Base-by-base conservation (phyloP, 1,284 basidiomycete genomes). In the Cutaneotrichosporon dermatis region DNA sequence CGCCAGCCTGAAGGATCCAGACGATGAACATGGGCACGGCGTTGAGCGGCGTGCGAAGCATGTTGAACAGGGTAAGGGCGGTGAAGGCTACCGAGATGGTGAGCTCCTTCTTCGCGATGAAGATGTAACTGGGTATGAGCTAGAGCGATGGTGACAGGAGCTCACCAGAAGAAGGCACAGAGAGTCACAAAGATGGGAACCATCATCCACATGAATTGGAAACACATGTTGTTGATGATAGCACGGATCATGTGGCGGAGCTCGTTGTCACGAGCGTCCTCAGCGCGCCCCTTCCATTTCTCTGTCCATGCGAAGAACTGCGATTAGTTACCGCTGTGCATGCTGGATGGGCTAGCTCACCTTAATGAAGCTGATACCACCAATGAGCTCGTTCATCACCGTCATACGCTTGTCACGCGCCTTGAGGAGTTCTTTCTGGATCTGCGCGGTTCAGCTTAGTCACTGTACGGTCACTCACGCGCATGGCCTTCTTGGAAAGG, bases 401-500 rank as follows among this genome's bases (percentile, higher is more conserved):
- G 82, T 83, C 85, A 96, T 93, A 2, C 93, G 83, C 70, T 86
- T 87, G 71, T 97, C 93, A 8, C 89, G 81, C 0, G 90, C 86
- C 9, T 84, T 82, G 45, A 88, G 79, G 33, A 89, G 75, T 7
- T 85, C 85, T 73, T 88, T 89, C 61, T 88, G 85, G 59, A 93
- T 90, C 54, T 84, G 76, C 34, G 11, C 35, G 46, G 4, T 12
- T 80, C 48, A 50, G 43, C 39, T 15, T 41, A 13, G 62, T 58
- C 55, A 33, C 76, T 83, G 58, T 60, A 88, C 86, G 58, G 80
- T 82, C 58, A 91, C 80, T 64, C 13, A 51, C 50, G 15, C 37
- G 37, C 50, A 51, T 51, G 10, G 86, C 84, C 4, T 88, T 82
- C 59, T 73, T 74, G 25, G 75, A 75, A 49, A 77, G 59, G 51